Conservation (phyloP, 2,329 filamentous ascomycete genomes). For the Fusarium domesticum region DNA sequence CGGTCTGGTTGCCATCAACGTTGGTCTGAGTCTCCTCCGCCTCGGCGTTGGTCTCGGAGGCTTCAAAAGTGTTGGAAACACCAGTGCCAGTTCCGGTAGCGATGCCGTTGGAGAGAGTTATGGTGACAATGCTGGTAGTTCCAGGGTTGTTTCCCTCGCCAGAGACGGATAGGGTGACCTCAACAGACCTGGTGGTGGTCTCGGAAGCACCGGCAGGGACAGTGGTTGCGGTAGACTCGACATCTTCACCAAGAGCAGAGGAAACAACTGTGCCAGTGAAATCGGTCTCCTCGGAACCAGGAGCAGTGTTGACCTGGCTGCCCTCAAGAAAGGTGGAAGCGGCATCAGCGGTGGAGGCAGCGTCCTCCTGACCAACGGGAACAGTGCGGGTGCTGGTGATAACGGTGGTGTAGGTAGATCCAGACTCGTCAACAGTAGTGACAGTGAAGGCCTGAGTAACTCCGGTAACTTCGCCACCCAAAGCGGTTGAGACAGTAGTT, state of each 20-base stretch:
- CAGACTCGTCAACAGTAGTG: constrained; percentile 10
- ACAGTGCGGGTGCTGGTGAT: constrained; percentile 11
- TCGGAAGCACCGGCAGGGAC: constrained; percentile 1
- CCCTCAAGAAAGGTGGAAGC: constrained; percentile 8
- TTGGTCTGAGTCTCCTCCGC: background rate
- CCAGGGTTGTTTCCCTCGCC: constrained; percentile 1
- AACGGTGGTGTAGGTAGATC: constrained; percentile 8
- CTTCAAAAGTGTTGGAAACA: constrained; percentile 2
- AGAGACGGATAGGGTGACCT: background rate
- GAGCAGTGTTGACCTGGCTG: constrained; percentile 8
- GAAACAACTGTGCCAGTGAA: constrained; percentile 4
- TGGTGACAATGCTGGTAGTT: constrained; percentile 9
- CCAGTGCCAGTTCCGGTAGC: constrained; percentile 6
- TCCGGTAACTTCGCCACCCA: constrained; percentile 12
- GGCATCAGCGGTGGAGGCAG: constrained; percentile 10
- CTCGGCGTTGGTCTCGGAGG: constrained; percentile 1
- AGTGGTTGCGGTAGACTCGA: constrained; percentile 1
- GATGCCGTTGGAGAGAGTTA: constrained; percentile 5
- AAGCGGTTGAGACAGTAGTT: constrained; percentile 10
- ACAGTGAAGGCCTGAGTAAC: constrained; percentile 9
- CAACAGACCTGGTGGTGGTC: background rate
- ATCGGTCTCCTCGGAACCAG: constrained; percentile 10
- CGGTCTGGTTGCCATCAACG: constrained; percentile 10
- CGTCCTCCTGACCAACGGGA: constrained; percentile 1
- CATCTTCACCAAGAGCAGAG: constrained; percentile 1